Evolutionary conservation across 2,329 filamentous ascomycete genomes (phyloP).

Genomic region (Cladophialophora carrionii): DNA sequence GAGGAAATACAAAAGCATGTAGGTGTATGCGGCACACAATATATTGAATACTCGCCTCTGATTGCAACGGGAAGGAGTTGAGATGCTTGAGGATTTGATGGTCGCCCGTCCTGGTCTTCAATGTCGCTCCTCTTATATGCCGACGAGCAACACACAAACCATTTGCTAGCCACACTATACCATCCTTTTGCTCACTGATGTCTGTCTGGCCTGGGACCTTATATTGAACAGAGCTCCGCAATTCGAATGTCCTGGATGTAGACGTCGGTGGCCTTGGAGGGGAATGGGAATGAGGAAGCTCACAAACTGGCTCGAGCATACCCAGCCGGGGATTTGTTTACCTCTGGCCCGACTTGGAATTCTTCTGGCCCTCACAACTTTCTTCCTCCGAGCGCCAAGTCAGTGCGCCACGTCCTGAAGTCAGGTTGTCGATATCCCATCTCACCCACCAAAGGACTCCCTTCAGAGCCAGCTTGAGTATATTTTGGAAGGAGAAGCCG

Average conservation of each 20-base stretch:
- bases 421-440: neutral
- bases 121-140: neutral
- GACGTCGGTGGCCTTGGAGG: neutral
- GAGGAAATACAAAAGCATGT: neutral
- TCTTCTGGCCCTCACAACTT: neutral
- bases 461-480: neutral
- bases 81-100: neutral
- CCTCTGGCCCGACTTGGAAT: constrained; percentile 5
- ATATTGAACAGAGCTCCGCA: neutral
- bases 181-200: neutral
- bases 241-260: neutral
- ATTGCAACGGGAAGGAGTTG: neutral
- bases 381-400: neutral
- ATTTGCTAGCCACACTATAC: neutral
- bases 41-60: neutral
- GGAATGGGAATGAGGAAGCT: neutral
- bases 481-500: too few relatives aligned
- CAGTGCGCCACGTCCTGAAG: neutral
- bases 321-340: constrained; percentile 4
- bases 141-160: neutral
- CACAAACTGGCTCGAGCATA: neutral
- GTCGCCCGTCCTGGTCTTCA: neutral
- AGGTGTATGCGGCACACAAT: neutral
- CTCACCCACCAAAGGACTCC: neutral
- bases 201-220: neutral